phyloP scores from a whole-genome alignment of 495 filamentous ascomycete species.

The Copromyces sp. region DNA sequence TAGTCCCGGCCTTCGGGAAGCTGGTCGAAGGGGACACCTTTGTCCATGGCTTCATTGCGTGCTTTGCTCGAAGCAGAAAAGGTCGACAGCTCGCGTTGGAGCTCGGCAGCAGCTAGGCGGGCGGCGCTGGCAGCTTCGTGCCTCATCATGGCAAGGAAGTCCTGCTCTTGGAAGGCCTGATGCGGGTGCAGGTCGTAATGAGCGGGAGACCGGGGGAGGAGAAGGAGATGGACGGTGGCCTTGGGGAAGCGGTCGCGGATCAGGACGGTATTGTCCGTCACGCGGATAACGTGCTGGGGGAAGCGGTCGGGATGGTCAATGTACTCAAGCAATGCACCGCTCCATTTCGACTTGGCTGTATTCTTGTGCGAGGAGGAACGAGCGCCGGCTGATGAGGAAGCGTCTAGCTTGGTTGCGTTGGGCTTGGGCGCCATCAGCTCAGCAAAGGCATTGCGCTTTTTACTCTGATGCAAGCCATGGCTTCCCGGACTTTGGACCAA shows the following conservation, averaged over 20 bases:
- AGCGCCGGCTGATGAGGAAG: background rate
- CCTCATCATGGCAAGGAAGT: constrained; percentile 57
- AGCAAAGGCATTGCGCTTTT: constrained; percentile 35
- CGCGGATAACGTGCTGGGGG: constrained; percentile 55
- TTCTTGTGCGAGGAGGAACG: constrained; percentile 10
- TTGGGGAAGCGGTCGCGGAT: constrained; percentile 84
- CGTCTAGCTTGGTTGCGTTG: constrained; percentile 26
- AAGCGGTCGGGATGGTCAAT: constrained; percentile 56
- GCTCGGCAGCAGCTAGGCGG: constrained; percentile 58
- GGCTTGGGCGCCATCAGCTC: constrained; percentile 57
- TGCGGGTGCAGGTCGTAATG: constrained; percentile 63
- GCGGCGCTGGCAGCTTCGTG: constrained; percentile 51
- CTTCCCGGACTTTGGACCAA: constrained; percentile 11
- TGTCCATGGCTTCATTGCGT: constrained; percentile 39
- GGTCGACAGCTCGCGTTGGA: constrained; percentile 58
- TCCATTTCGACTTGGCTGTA: constrained; percentile 30
- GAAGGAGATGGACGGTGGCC: constrained; percentile 70
- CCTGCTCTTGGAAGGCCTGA: constrained; percentile 60
- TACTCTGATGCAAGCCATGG: background rate
- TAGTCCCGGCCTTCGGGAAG: constrained; percentile 69
- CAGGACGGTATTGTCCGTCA: constrained; percentile 61
- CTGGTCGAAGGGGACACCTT: constrained; percentile 26
- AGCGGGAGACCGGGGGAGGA: constrained; percentile 62
- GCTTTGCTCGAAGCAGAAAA: constrained; percentile 50
- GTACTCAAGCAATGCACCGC: constrained; percentile 62